These are phyloP conservation scores for Auxenochlorella pyrenoidosa DNA, from an alignment of 139 green algal species.

Conservation along the genomic window DNA sequence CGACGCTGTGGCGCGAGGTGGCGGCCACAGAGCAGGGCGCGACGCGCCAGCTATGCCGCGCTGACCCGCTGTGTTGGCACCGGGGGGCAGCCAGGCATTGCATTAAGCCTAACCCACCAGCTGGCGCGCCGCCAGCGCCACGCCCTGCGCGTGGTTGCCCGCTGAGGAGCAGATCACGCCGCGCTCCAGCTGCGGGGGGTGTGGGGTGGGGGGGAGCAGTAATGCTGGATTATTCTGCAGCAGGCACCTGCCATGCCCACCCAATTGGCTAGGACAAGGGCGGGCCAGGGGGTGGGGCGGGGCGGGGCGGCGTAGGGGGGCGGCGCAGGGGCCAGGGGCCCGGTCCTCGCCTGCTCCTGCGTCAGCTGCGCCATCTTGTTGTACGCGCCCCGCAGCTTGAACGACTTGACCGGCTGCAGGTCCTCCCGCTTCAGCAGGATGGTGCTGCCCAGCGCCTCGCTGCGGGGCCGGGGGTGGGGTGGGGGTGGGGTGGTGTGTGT, in stretches of 20 bases:
- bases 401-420: constrained; percentile 93
- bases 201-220: neutral
- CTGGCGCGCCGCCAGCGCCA: constrained; percentile 80
- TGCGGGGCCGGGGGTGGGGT: constrained; percentile 18
- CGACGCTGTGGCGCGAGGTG: no score
- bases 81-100: no score
- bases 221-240: no score
- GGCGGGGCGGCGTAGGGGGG: neutral
- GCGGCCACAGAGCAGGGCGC: no score
- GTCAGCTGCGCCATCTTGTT: constrained; percentile 93
- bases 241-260: no score
- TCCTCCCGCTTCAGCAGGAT: constrained; percentile 96
- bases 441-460: constrained; percentile 67
- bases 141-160: constrained; percentile 97
- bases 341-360: constrained; percentile 54
- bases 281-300: neutral
- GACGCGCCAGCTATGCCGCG: no score
- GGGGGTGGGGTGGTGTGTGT: neutral
- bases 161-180: constrained; percentile 95
- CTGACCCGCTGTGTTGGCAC: no score
- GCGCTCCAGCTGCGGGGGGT: constrained; percentile 50
- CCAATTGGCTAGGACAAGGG: no score
- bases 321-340: no score
- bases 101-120: no score
- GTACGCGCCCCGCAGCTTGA: constrained; percentile 95